Conservation (phyloP, 352 stramenopile genomes). For the Labyrinthula sp. region DNA sequence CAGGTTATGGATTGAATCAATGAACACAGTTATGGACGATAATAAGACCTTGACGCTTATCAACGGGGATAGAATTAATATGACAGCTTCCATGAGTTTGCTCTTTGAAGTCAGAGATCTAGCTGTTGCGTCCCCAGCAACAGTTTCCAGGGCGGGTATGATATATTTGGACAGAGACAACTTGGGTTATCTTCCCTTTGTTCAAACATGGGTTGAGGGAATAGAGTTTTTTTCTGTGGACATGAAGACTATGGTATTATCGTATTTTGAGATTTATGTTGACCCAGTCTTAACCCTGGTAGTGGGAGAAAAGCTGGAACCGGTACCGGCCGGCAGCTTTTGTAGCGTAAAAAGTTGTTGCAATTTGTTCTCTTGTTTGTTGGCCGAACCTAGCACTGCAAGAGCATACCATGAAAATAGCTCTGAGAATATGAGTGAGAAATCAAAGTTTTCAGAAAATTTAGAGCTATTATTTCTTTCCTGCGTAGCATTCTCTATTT, state of each 20-base stretch:
- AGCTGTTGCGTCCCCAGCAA: slow-evolving; percentile 76
- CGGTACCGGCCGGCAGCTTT: slow-evolving; percentile 71
- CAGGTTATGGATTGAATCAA: slow-evolving; percentile 91
- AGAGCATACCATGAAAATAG: slow-evolving; percentile 31
- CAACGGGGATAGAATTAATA: slow-evolving; percentile 75
- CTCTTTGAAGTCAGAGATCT: slow-evolving; percentile 85
- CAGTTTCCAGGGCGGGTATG: slow-evolving; percentile 80
- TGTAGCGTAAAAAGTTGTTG: slow-evolving; percentile 81
- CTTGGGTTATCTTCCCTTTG: slow-evolving; percentile 72
- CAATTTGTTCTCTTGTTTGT: slow-evolving; percentile 61
- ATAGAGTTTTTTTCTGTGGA: slow-evolving; percentile 31
- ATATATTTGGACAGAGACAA: slow-evolving; percentile 89
- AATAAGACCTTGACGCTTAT: slow-evolving; percentile 81
- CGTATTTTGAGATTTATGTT: slow-evolving; percentile 74
- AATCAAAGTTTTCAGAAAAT: no score
- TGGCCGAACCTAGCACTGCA: slow-evolving; percentile 35
- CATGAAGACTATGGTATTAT: neutral
- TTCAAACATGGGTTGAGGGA: slow-evolving; percentile 68
- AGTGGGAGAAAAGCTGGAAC: slow-evolving; percentile 45
- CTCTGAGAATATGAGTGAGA: slow-evolving; percentile 21
- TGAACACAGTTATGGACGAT: slow-evolving; percentile 94
- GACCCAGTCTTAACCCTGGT: slow-evolving; percentile 63
- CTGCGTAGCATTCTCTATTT: slow-evolving; percentile 66
- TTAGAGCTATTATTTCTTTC: slow-evolving; percentile 34
- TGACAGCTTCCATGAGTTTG: slow-evolving; percentile 68